Evolutionary conservation across 2,329 filamentous ascomycete genomes (phyloP).

Genomic region (Hansfordia pulvinata): DNA sequence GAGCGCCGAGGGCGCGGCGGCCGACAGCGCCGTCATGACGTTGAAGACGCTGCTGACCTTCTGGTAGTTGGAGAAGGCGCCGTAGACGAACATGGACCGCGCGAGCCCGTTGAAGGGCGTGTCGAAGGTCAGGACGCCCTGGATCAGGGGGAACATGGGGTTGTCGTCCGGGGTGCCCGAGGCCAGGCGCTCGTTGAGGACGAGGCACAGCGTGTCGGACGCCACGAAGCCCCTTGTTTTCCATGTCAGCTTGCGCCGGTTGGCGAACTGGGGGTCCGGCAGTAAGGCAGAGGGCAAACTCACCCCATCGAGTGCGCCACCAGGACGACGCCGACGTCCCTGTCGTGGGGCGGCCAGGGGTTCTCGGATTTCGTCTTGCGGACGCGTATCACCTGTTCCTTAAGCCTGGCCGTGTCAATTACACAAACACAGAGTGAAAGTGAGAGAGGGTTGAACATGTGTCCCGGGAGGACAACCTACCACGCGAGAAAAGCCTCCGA

Average conservation of each 20-base stretch:
- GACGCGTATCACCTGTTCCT: slow-evolving; percentile 68
- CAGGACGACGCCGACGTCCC: slow-evolving; percentile 66
- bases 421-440: not conserved
- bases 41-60: slow-evolving; percentile 43
- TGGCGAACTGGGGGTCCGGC: too few relatives aligned
- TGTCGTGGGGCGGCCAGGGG: slow-evolving; percentile 65
- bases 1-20: slow-evolving; percentile 29
- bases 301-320: slow-evolving; percentile 73
- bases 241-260: too few relatives aligned
- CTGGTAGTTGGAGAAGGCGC: slow-evolving; percentile 44
- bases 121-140: slow-evolving; percentile 71
- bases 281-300: too few relatives aligned
- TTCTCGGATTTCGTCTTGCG: slow-evolving; percentile 55
- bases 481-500: slow-evolving; percentile 31
- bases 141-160: slow-evolving; percentile 67
- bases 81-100: slow-evolving; percentile 45
- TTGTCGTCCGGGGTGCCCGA: slow-evolving; percentile 14
- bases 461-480: slow-evolving; percentile 17
- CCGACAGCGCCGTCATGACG: slow-evolving; percentile 38
- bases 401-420: slow-evolving; percentile 40
- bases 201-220: slow-evolving; percentile 63
- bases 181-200: slow-evolving; percentile 48
- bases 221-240: slow-evolving; percentile 60
- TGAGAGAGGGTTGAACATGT: too few relatives aligned
- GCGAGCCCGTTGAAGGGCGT: slow-evolving; percentile 65